Evolutionary conservation across 495 filamentous ascomycete species (phyloP), one percentile per base, ranked within the genome.

Genomic region (Daldinia loculata): DNA sequence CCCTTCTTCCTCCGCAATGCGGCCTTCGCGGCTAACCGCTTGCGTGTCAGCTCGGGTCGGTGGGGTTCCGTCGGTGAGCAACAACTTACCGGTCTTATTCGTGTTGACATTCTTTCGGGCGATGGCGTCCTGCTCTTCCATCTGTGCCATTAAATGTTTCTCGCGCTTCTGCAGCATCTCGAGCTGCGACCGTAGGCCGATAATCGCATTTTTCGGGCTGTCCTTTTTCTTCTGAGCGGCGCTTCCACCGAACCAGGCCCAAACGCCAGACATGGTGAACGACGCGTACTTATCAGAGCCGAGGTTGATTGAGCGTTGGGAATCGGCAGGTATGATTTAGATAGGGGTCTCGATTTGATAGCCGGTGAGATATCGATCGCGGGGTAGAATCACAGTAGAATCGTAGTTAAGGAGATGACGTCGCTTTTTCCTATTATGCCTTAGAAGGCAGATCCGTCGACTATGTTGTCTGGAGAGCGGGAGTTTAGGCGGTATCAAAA

Each of bases 121-220:
- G 67, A 94, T 86, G 39, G 87, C 85, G 78, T 98, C 95, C 78
- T 99, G 95, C 80, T 98, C 94, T 15, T 90, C 89, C 82, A 98
- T 97, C 83, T 95, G 94, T 68, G 86, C 89, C 79, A 94, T 91
- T 50, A 98, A 83, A 77, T 98, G 93, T 77, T 87, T 90, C 83
- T 99, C 94, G 50, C 96, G 86, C 87, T 99, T 99, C 81, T 96
- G 93, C 70, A 99, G 86, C 95, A 98, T 97, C 69, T 97, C 94
- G 27, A 98, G 85, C 86, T 97, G 94, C 73, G 89, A 84, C 63
- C 95, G 90, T 72, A 99, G 84, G 69, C 86, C 85, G 48, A 99
- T 86, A 70, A 99, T 99, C 66, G 96, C 95, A 84, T 97, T 93
- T 87, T 99, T 99, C 45, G 95, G 92, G 68, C 89, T 91, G 80